phyloP scores from a whole-genome alignment of 2,329 filamentous ascomycete genomes.

The Aspergillus uvarum region DNA sequence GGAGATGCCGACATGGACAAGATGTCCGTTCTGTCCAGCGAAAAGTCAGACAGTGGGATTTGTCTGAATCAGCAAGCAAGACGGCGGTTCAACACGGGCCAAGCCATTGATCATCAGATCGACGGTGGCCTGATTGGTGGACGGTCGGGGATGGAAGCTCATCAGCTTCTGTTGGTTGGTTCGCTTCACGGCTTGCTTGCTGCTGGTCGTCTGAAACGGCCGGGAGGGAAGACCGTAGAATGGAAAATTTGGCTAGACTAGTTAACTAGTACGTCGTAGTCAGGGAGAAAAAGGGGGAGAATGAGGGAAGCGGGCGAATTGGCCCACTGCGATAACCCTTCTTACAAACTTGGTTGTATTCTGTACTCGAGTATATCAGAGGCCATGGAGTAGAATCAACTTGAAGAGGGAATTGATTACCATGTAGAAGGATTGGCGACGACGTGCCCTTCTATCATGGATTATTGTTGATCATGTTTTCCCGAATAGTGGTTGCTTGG shows the following conservation, averaged over 20 bases:
- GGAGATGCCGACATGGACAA: too few species aligned
- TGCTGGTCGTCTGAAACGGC: conserved; percentile 12
- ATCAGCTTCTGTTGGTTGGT: conserved; percentile 1
- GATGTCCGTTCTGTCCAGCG: too few species aligned
- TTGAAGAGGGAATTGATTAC: too few species aligned
- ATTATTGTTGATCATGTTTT: too few species aligned
- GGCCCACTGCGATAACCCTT: background rate
- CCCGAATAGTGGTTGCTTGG: background rate
- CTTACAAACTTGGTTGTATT: too few species aligned
- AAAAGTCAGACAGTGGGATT: too few species aligned
- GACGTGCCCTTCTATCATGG: too few species aligned
- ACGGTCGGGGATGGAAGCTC: background rate
- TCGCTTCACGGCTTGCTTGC: background rate
- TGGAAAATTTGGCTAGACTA: too few species aligned
- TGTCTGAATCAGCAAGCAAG: background rate
- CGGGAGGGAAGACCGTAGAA: background rate
- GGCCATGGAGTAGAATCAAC: too few species aligned
- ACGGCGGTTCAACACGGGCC: conserved; percentile 16
- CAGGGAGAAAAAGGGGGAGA: conserved; percentile 10
- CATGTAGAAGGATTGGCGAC: too few species aligned
- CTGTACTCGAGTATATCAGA: too few species aligned
- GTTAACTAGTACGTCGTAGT: background rate
- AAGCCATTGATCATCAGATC: conserved; percentile 23
- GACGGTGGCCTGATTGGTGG: conserved; percentile 20
- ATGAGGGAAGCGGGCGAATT: background rate